Base-by-base conservation (phyloP, 108 stramenopile species). In the Skeletonema potamos region DNA sequence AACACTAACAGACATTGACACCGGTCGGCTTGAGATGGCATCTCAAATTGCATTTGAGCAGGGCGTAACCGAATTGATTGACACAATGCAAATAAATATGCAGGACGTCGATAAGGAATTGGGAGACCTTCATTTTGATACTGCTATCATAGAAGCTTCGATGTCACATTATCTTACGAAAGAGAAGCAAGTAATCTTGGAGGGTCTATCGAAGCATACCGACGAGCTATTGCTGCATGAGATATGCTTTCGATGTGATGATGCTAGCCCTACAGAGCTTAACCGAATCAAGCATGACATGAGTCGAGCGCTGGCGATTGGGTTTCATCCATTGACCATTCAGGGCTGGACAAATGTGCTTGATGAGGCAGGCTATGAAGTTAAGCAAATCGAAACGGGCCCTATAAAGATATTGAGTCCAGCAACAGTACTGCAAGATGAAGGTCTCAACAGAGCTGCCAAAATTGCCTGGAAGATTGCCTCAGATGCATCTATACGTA, bases 221-320 rank as follows among this genome's bases (percentile, higher is more conserved):
- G 55, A 56, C 17, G 27, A 27, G 55, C 11, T 56, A 9, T 27
- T 56, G 27, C 55, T 56, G 26, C 55, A 56, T n/a, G 55, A 56
- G 55, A 27, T 56, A n/a, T 56, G 27, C 55, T 56, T 56, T 56
- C 24, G 27, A 11, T 26, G 24, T 56, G 55, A 56, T 56, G 55
- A 56, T 27, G 1, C 36, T 37, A 37, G 36, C 11, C 36, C 36
- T 37, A 37, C 11, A 2, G n/a, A 56, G n/a, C 27, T 56, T 11
- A 8, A 56, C 2, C 26, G n/a, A 1, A 56, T 56, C 27, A 56
- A 56, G 17, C 24, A 56, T 11, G 55, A 20, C 1, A 26, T 56
- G 55, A 56, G 55, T 27, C 24, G 27, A 56, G 55, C 55, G 9
- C 55, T 56, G 17, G 27, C 24, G 26, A 56, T 56, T 56, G 55